Evolutionary conservation across 163 green algal species (phyloP).

Genomic region (Prototheca wickerhamii): DNA sequence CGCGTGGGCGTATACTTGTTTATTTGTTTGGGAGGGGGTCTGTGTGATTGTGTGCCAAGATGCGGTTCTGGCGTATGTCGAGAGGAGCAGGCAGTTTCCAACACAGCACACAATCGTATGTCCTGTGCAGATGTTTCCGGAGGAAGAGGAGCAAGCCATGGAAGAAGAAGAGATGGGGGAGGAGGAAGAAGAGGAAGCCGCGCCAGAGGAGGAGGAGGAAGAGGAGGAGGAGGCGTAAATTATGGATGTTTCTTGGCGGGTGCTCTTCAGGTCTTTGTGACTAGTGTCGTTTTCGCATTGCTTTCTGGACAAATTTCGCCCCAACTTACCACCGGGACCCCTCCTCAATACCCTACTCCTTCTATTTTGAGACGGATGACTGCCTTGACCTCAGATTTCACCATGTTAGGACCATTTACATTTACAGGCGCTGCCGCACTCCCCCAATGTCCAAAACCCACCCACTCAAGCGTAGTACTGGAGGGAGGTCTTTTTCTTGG

Average conservation of each 20-base stretch:
- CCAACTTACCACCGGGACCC: too few relatives aligned
- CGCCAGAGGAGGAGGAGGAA: neutral
- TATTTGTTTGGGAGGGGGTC: neutral
- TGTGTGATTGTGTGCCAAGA: neutral
- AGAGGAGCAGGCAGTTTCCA: neutral
- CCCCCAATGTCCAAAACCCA: neutral
- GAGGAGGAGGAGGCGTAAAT: neutral
- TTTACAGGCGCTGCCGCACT: neutral
- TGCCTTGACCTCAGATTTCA: neutral
- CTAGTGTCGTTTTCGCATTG: too few relatives aligned
- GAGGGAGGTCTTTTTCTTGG: slow-evolving; percentile 96
- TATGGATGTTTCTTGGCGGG: too few relatives aligned
- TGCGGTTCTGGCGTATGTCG: too few relatives aligned
- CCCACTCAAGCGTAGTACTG: slow-evolving; percentile 75
- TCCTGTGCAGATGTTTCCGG: slow-evolving; percentile 6
- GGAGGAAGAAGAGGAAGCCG: neutral
- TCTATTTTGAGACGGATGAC: neutral
- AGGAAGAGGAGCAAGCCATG: slow-evolving; percentile 8
- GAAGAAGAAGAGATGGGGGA: slow-evolving; percentile 11
- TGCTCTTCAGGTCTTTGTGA: too few relatives aligned
- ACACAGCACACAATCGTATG: neutral
- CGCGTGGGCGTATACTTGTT: neutral
- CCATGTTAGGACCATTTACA: neutral
- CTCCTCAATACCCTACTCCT: too few relatives aligned
- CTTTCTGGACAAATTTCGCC: too few relatives aligned